phyloP scores from a whole-genome alignment of 2,329 filamentous ascomycete genomes.

The Trichoderma guizhouense region DNA sequence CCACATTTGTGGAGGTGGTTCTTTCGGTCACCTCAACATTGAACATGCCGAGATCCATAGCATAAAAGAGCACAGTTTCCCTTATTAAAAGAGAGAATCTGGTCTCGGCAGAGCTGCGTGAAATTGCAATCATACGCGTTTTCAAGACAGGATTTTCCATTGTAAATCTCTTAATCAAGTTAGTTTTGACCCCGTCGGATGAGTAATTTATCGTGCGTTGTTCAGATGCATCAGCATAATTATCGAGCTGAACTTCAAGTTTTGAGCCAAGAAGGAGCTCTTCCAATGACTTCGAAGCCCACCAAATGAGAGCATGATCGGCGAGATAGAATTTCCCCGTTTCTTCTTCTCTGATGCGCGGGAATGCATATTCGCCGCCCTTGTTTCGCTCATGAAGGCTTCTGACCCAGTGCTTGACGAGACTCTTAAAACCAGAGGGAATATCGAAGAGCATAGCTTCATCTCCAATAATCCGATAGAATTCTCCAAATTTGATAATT shows the following conservation, averaged over 20 bases:
- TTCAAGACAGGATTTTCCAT: background rate
- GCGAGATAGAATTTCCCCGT: background rate
- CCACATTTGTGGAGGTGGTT: too few species aligned
- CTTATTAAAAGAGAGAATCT: background rate
- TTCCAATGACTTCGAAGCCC: background rate
- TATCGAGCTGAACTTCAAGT: background rate
- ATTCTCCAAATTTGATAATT: background rate
- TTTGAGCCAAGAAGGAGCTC: background rate
- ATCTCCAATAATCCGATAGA: background rate
- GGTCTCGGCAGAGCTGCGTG: background rate
- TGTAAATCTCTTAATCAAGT: background rate
- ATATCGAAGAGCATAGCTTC: too few species aligned
- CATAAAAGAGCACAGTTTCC: background rate
- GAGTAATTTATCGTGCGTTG: background rate
- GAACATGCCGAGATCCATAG: background rate
- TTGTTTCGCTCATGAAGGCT: background rate
- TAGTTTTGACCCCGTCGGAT: background rate
- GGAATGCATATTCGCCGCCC: background rate
- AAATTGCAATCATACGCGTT: background rate
- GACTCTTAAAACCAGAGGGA: accelerated
- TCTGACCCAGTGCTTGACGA: background rate
- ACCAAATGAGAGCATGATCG: background rate
- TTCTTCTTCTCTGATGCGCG: background rate
- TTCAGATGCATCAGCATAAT: background rate
- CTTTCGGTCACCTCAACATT: background rate